Evolutionary conservation across 2,329 filamentous ascomycete genomes (phyloP).

Genomic region (Aaosphaeria arxii): DNA sequence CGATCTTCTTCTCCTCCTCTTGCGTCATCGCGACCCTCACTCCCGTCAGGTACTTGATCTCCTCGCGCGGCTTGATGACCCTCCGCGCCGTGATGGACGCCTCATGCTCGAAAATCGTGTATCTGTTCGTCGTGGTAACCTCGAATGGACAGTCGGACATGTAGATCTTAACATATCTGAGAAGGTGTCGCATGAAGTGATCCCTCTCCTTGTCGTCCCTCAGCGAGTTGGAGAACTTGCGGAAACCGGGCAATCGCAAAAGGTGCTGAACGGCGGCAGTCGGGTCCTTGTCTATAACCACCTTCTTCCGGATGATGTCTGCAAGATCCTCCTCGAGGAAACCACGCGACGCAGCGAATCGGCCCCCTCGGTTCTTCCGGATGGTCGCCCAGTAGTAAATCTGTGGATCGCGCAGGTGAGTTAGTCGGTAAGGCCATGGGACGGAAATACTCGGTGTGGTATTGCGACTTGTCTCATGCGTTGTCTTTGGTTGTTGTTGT

Average conservation of each 20-base stretch:
- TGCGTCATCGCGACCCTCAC: slow-evolving; percentile 90
- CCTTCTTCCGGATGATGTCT: slow-evolving; percentile 58
- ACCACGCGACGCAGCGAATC: slow-evolving; percentile 80
- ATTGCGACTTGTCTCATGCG: no score
- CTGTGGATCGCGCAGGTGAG: slow-evolving; percentile 45
- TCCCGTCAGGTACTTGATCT: slow-evolving; percentile 85
- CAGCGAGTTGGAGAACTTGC: slow-evolving; percentile 66
- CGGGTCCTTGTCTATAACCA: slow-evolving; percentile 73
- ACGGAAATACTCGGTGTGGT: background rate
- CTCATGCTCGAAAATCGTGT: slow-evolving; percentile 87
- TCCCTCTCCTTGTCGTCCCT: slow-evolving; percentile 76
- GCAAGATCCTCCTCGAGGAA: slow-evolving; percentile 65
- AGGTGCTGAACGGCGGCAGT: slow-evolving; percentile 69
- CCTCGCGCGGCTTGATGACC: slow-evolving; percentile 75
- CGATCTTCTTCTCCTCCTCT: slow-evolving; percentile 81
- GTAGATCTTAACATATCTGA: slow-evolving; percentile 90
- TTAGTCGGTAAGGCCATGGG: background rate
- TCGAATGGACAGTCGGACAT: slow-evolving; percentile 92
- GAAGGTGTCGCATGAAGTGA: slow-evolving; percentile 81
- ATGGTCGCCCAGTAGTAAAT: slow-evolving; percentile 96
- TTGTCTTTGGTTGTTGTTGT: no score
- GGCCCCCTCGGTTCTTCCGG: slow-evolving; percentile 83
- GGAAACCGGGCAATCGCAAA: slow-evolving; percentile 69
- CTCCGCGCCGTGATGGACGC: slow-evolving; percentile 80
- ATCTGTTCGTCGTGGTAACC: slow-evolving; percentile 89